phyloP scores from a whole-genome alignment of 371 early-diverging fungal genomes.

The Mucor sp. region DNA sequence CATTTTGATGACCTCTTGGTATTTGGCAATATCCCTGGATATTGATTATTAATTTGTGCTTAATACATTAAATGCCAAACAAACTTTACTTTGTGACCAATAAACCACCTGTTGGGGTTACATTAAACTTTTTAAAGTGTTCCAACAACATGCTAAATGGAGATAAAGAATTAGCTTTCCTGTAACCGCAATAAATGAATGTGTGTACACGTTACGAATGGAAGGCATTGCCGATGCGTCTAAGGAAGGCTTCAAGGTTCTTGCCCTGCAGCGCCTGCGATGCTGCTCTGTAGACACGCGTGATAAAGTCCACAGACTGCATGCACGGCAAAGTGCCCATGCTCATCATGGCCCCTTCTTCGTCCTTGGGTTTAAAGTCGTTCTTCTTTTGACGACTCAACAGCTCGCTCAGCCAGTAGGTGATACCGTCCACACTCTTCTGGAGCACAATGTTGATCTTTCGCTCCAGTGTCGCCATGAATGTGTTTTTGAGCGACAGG shows the following conservation, averaged over 20 bases:
- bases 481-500: constrained; percentile 82
- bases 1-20: constrained; percentile 79
- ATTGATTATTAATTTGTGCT: neutral
- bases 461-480: constrained; percentile 78
- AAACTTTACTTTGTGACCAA: constrained; percentile 79
- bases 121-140: constrained; percentile 88
- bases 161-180: neutral
- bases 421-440: constrained; percentile 68
- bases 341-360: constrained; percentile 73
- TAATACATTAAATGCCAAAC: neutral
- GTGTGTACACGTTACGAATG: constrained; percentile 44
- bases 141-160: constrained; percentile 78
- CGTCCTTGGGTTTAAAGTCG: constrained; percentile 86
- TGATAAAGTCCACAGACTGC: constrained; percentile 69
- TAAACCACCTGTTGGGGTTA: constrained; percentile 84
- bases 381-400: constrained; percentile 70
- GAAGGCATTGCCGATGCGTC: constrained; percentile 79
- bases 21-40: constrained; percentile 87
- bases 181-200: no score
- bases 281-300: constrained; percentile 60
- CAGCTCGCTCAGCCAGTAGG: constrained; percentile 60
- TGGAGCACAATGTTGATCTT: constrained; percentile 79
- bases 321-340: constrained; percentile 79
- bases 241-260: constrained; percentile 77
- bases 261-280: constrained; percentile 70